phyloP scores from a whole-genome alignment of 768 basidiomycete species.

The Mrakia gelida region DNA sequence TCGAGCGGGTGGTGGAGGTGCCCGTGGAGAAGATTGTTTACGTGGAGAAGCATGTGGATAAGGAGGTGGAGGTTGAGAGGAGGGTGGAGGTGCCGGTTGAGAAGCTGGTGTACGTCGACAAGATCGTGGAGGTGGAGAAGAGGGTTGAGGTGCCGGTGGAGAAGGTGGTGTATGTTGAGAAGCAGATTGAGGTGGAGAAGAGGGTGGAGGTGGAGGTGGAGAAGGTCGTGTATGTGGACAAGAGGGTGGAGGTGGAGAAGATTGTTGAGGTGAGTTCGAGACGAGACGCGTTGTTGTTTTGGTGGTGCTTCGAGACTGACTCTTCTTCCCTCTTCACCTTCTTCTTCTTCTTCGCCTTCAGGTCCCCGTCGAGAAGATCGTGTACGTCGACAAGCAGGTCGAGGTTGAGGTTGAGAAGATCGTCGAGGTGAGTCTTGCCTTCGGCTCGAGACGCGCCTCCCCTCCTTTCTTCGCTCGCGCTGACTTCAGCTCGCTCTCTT shows the following conservation, averaged over 20 bases:
- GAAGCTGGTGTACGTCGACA: constrained; percentile 33
- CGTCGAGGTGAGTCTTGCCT: constrained; percentile 30
- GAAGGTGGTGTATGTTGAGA: constrained; percentile 36
- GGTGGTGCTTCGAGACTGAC: neutral
- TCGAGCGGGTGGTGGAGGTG: constrained; percentile 40
- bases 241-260: constrained; percentile 33
- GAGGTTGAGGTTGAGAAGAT: constrained; percentile 39
- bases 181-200: constrained; percentile 40
- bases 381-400: constrained; percentile 34
- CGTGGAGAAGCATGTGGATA: constrained; percentile 35
- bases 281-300: constrained; percentile 22
- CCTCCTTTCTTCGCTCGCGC: neutral
- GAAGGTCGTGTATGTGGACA: constrained; percentile 28
- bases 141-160: constrained; percentile 38
- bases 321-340: neutral
- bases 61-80: constrained; percentile 37
- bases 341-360: constrained; percentile 11
- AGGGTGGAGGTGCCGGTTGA: constrained; percentile 33
- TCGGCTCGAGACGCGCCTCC: constrained; percentile 34
- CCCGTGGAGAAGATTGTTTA: constrained; percentile 33
- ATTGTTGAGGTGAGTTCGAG: constrained; percentile 28
- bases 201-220: constrained; percentile 41
- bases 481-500: neutral
- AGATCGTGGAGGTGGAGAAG: constrained; percentile 38
- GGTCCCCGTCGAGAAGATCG: constrained; percentile 38